phyloP scores from a whole-genome alignment of 371 early-diverging fungal species.

The Mucor sp. region DNA sequence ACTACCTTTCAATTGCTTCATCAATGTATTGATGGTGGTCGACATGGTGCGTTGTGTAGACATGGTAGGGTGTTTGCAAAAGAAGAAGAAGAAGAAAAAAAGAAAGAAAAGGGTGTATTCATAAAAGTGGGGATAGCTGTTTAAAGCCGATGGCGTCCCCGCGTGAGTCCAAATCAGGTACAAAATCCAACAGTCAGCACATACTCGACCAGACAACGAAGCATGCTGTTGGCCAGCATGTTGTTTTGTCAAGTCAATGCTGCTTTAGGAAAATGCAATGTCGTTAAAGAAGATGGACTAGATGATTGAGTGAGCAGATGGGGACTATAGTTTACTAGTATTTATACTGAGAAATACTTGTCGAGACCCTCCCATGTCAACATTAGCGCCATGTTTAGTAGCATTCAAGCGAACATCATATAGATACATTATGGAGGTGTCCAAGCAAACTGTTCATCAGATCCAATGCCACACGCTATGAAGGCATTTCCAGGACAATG shows the following conservation, averaged over 20 bases:
- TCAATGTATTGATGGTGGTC: conserved; percentile 14
- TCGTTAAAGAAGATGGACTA: neutral
- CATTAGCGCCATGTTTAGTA: neutral
- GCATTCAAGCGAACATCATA: neutral
- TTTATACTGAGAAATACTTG: neutral
- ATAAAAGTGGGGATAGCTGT: neutral
- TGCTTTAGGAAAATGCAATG: neutral
- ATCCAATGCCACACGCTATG: neutral
- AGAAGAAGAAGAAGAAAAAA: neutral
- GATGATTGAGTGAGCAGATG: too few species aligned
- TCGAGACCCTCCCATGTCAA: neutral
- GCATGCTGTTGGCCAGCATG: neutral
- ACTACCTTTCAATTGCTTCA: conserved; percentile 21
- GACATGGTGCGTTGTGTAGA: conserved; percentile 15
- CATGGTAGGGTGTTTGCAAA: neutral
- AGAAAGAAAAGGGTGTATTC: neutral
- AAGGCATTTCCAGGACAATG: too few species aligned
- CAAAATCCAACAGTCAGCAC: neutral
- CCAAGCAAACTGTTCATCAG: neutral
- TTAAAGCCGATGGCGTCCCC: neutral
- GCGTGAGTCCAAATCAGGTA: neutral
- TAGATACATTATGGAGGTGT: neutral
- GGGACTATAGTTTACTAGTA: too few species aligned
- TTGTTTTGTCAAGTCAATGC: neutral
- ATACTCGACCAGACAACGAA: neutral